Evolutionary conservation across 129 eudicot genomes (phyloP).

Genomic region (Pulicaria dysenterica): DNA sequence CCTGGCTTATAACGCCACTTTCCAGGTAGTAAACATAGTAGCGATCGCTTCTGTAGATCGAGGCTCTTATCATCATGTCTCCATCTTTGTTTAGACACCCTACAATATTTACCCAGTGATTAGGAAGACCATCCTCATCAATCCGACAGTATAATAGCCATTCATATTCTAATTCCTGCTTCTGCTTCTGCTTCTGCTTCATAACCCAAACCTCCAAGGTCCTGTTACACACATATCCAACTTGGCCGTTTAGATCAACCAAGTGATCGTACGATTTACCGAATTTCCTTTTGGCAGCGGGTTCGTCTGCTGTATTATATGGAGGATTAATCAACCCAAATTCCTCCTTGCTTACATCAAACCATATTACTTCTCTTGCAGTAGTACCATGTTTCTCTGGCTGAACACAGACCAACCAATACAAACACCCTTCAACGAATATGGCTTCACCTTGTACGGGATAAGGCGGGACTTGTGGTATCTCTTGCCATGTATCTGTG

Average conservation of each 20-base stretch:
- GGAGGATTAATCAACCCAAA: neutral
- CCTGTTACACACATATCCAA: neutral
- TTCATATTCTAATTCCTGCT: neutral
- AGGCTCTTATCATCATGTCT: neutral
- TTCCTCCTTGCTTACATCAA: neutral
- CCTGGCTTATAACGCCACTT: neutral
- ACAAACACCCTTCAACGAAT: neutral
- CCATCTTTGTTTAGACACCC: neutral
- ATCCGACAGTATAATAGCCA: neutral
- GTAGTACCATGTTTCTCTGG: neutral
- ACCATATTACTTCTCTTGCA: neutral
- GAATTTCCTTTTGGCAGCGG: too few relatives aligned
- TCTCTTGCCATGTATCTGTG: neutral
- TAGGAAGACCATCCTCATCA: neutral
- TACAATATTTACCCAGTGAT: neutral
- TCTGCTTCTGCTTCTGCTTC: neutral
- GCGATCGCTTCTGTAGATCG: too few relatives aligned
- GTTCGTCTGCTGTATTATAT: neutral
- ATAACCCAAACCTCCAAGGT: neutral
- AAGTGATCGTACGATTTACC: neutral
- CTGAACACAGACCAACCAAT: neutral
- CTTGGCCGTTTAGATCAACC: neutral
- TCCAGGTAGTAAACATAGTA: neutral
- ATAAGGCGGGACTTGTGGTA: neutral
- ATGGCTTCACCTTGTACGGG: neutral